Evolutionary conservation across 345 rosid species (phyloP), one percentile per base, ranked within the genome.

Genomic region (Gynandropsis gynandra): DNA sequence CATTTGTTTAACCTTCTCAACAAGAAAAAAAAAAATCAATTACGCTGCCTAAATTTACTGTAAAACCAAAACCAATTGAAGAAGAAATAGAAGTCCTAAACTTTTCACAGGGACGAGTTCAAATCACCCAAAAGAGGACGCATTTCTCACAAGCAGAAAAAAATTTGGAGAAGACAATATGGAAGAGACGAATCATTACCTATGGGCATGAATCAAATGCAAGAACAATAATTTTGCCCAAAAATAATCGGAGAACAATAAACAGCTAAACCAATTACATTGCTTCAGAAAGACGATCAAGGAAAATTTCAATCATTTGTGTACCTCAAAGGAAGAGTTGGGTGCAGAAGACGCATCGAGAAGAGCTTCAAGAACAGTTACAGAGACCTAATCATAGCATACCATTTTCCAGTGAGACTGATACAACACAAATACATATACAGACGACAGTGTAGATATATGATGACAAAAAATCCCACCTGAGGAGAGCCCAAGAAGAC

Each of bases 401-500:
- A 44, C 41, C 41, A 37, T 37, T 37, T 44, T 44, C 20, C 8
- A 17, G 11, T 17, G 2, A 39, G 37, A 15, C 13, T 4, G 8
- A 32, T 10, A 16, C 8, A 34, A 11, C 10, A n/a, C 0, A 38
- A 5, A 39, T 10, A 52, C 7, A 37, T 31, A 18, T 52, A 65
- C 18, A 31, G 9, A 43, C 0, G 16, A 4, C 13, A 1, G 11
- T 1, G 0, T 13, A 42, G 47, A 52, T 9, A 21, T 42, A 36
- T 16, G 54, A 2, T 31, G 21, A 49, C 53, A 12, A 10, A 40
- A 19, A 21, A 7, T 9, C 21, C 42, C 19, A 82, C 98, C 83
- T 84, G 74, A 64, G 98, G 96, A 65, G 98, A 82, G 53, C 96
- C 98, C 54, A 92, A 50, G 79, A 92, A 87, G 66, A 87, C 82